Evolutionary conservation across 1,139 yeast species (phyloP), one percentile per base, ranked within the genome.

Genomic region (Scheffersomyces insectosa): DNA sequence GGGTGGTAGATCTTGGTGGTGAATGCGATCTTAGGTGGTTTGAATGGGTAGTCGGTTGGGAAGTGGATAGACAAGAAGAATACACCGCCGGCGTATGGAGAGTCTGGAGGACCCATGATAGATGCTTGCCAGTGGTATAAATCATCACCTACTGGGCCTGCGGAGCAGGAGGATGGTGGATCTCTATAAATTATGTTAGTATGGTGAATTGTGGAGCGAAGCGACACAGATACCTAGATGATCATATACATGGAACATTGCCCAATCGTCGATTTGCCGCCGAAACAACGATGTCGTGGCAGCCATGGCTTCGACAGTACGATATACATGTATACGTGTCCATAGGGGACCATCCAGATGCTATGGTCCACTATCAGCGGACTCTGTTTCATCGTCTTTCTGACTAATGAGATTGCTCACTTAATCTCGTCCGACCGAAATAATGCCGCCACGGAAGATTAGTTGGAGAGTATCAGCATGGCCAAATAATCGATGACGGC

Each of bases 151-250:
- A 89, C 95, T 59, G 99, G 99, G 41, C 99, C 99, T 9, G 99
- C 99, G 34, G 98, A 90, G 72, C 99, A 95, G 40, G 97, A 90
- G 47, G 98, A 88, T 62, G 99, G 99, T 53, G 99, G 99, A 68
- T 93, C 99, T 80, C 96, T 88, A 38, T 47, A 33, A 34, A 40
- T 15, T 25, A 33, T 44, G 72, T 68, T 69, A 70, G 74, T 69
- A 63, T 31, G 27, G 15, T 29, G 20, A 9, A 29, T 5, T 20
- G 25, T 20, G 25, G 25, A 20, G 25, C 25, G 6, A 20, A 20
- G 8, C 31, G 32, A 30, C 32, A 30, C 14, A 12, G 14, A 30
- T 13, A 6, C 25, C 25, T 5, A 20, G 25, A 20, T 20, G 25
- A 20, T 3, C 25, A 20, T 5, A 20, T 20, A 20, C 25, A 5